Evolutionary conservation across 441 rosid species (phyloP), one percentile per base, ranked within the genome.

Genomic region (Melastoma candidum): DNA sequence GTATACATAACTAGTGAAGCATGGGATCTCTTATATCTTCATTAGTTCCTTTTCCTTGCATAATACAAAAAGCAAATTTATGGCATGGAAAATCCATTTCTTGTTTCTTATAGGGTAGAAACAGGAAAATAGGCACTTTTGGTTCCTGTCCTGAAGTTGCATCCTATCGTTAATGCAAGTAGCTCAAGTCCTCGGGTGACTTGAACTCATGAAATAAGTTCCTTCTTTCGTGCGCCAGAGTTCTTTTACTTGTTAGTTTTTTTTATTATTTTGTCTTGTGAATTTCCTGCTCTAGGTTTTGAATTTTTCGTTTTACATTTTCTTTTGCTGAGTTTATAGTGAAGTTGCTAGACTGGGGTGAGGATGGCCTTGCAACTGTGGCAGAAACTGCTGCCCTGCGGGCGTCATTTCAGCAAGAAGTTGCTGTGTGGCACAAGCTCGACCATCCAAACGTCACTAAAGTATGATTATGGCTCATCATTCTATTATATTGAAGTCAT

Each of bases 351-450:
- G 84, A 87, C 68, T 92, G 96, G 98, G 98, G 94, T 1, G 94
- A 87, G 67, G 90, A 87, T 65, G 88, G 93, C 56, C 56, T 74
- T n/a, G 79, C 83, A 7, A 79, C 95, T 53, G 14, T 72, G 17
- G 82, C 88, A 47, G 98, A 84, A 78, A 84, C 86, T 43, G 77
- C 85, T 51, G 70, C 86, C 53, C 44, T 75, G 53, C 79, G 90
- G 39, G 74, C 84, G 69, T 81, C 90, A 12, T 90, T 90, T 61
- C 72, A 44, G 66, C 89, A 87, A 71, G 98, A 92, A 64, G 98
- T 92, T 63, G 80, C 87, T 54, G 98, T 92, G 63, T 92, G 98
- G 98, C 85, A 92, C 63, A 88, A 84, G 80, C 95, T 92, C 46
- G 67, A 77, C 71, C 94, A 92, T 74, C 90, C 87, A 36, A 87